phyloP scores from a whole-genome alignment of 2,329 filamentous ascomycete species.

The Incumbomyces lentus region DNA sequence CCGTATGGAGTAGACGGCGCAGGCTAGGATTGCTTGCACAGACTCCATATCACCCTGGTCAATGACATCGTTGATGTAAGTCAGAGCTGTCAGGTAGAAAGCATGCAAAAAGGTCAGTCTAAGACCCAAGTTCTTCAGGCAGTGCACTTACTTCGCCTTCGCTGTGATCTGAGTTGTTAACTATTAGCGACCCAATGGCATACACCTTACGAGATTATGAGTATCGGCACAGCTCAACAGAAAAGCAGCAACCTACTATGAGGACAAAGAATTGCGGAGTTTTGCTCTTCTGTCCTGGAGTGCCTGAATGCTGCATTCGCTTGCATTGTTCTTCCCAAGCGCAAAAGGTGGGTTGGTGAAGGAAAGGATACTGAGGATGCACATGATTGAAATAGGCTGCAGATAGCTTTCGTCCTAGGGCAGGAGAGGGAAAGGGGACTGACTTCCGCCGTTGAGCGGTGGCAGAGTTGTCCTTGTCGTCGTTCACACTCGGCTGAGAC shows the following conservation, averaged over 20 bases:
- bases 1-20: constrained; percentile 22
- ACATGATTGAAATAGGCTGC: constrained; percentile 31
- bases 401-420: constrained; percentile 15
- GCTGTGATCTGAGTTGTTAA: constrained; percentile 13
- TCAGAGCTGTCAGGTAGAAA: constrained; percentile 4
- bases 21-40: constrained; percentile 18
- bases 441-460: neutral
- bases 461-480: neutral
- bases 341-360: constrained; percentile 27
- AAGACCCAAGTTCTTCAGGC: neutral
- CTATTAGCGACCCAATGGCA: constrained; percentile 19
- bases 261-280: too few species aligned
- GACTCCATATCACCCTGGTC: constrained; percentile 21
- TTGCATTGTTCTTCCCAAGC: constrained; percentile 24
- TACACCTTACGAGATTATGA: constrained; percentile 18
- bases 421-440: constrained; percentile 13
- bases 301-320: constrained; percentile 9
- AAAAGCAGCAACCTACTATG: too few species aligned
- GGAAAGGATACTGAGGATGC: constrained; percentile 30
- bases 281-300: neutral
- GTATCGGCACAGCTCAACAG: too few species aligned
- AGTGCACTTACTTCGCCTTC: constrained; percentile 15
- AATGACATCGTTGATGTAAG: constrained; percentile 17
- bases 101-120: neutral
- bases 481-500: constrained; percentile 1